A percentile compares a stretch with the other conserved stretches of the same genome.
phyloP scores from a whole-genome alignment of 169 alveolate genomes.

The Babesia ovis region DNA sequence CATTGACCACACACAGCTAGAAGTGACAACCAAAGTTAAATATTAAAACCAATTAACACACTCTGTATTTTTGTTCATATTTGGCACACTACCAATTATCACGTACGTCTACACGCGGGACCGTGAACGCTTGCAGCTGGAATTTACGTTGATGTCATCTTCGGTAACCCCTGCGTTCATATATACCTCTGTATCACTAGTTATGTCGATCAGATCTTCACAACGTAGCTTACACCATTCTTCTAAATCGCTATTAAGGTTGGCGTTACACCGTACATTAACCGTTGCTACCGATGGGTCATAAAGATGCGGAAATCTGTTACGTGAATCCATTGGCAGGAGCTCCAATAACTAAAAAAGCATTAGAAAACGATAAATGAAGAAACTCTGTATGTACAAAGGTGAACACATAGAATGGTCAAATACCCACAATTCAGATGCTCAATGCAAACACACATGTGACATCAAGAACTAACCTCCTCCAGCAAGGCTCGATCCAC shows the following conservation, averaged over 20 bases:
- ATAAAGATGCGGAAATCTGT: slow-evolving; percentile 14
- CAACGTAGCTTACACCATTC: slow-evolving; percentile 69
- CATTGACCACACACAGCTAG: not conserved
- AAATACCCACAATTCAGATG: too few species aligned
- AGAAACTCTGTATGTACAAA: not conserved
- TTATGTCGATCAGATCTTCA: slow-evolving; percentile 63
- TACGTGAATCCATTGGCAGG: slow-evolving; percentile 38
- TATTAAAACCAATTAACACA: not conserved
- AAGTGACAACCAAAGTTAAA: not conserved
- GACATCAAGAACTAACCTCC: slow-evolving; percentile 64
- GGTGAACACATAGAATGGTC: too few species aligned
- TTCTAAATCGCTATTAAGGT: slow-evolving; percentile 57
- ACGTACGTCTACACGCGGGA: slow-evolving; percentile 11
- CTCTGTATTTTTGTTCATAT: not conserved
- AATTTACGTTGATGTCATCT: slow-evolving; percentile 4
- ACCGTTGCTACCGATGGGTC: slow-evolving; percentile 38
- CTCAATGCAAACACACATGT: too few species aligned
- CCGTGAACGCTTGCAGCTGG: slow-evolving; percentile 37
- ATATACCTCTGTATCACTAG: slow-evolving; percentile 70
- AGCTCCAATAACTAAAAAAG: slow-evolving; percentile 10
- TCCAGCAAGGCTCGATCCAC: slow-evolving; percentile 67
- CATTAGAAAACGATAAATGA: not conserved
- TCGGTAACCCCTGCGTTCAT: slow-evolving; percentile 43
- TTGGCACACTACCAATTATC: not conserved
- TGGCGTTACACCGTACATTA: slow-evolving; percentile 51